Conservation (phyloP, 1,284 basidiomycete genomes). For the Cutaneotrichosporon mucoides region DNA sequence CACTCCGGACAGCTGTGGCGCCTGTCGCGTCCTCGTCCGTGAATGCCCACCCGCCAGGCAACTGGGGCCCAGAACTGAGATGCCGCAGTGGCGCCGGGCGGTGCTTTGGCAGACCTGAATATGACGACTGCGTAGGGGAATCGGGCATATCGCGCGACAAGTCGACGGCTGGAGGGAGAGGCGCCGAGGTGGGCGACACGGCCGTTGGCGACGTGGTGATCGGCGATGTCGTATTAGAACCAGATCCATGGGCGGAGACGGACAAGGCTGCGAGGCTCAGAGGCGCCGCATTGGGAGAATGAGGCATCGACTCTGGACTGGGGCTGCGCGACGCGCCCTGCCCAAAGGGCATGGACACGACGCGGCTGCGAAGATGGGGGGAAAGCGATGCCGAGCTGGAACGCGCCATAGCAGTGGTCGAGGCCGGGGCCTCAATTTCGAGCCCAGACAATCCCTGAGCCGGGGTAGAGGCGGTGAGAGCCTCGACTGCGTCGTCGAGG, state of each 20-base stretch:
- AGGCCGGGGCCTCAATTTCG: conserved; percentile 41
- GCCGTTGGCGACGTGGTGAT: conserved; percentile 1
- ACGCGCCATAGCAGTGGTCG: conserved; percentile 14
- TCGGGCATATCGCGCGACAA: background rate
- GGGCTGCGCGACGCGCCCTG: conserved; percentile 13
- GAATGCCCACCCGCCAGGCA: conserved; percentile 44
- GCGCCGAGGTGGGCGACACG: conserved; percentile 6
- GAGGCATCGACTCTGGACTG: conserved; percentile 8
- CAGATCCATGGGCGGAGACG: too few relatives aligned
- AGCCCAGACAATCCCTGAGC: conserved; percentile 26
- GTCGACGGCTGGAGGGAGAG: background rate
- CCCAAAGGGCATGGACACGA: conserved; percentile 6
- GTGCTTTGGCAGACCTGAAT: conserved; percentile 4
- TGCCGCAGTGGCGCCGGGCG: conserved; percentile 32
- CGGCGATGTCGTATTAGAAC: background rate
- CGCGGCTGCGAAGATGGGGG: conserved; percentile 21
- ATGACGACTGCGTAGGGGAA: background rate
- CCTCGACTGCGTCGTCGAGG: conserved; percentile 48
- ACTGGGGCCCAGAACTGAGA: conserved; percentile 36
- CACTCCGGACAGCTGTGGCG: conserved; percentile 1
- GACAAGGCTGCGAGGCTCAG: conserved; percentile 4
- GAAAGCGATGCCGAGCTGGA: conserved; percentile 28
- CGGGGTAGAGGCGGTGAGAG: conserved; percentile 28
- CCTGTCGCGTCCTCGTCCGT: conserved; percentile 13
- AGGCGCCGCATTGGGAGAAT: background rate